phyloP scores from a whole-genome alignment of 2,329 filamentous ascomycete species.

The Epichloe gansuensis region DNA sequence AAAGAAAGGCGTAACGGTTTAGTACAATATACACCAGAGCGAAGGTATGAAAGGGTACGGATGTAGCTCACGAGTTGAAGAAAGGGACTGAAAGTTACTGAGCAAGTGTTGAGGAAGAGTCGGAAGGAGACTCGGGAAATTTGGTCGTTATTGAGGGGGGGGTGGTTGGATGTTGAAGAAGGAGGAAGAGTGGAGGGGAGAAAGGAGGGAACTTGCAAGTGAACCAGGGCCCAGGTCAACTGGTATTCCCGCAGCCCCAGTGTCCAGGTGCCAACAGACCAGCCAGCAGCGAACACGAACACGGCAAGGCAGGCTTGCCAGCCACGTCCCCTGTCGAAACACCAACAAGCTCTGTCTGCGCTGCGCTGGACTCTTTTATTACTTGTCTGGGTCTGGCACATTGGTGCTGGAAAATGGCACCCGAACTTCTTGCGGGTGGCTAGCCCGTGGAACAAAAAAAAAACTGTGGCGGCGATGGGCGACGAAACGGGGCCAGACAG shows the following conservation, averaged over 20 bases:
- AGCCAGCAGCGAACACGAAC: neutral
- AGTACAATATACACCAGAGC: conserved; percentile 1
- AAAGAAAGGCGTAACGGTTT: conserved; percentile 9
- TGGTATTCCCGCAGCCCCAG: neutral
- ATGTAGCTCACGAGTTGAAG: conserved; percentile 12
- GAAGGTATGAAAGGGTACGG: neutral
- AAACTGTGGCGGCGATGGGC: neutral
- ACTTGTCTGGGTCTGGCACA: neutral
- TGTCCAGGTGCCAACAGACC: neutral
- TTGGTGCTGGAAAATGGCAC: neutral
- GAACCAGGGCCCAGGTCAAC: neutral
- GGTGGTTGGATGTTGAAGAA: conserved; percentile 18
- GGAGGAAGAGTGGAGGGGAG: conserved; percentile 21
- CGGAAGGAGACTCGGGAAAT: conserved; percentile 11
- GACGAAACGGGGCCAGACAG: conserved; percentile 4
- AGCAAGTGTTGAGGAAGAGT: conserved; percentile 10
- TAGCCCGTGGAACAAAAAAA: neutral
- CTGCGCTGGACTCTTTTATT: neutral
- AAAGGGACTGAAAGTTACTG: neutral
- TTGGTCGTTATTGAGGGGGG: conserved; percentile 9
- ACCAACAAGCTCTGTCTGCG: neutral
- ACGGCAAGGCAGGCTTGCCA: neutral
- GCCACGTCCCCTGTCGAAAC: neutral
- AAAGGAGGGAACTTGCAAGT: conserved; percentile 15
- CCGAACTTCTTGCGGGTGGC: neutral